Base-by-base conservation (phyloP, 1,139 yeast genomes). In the Yamadazyma diddensiae region DNA sequence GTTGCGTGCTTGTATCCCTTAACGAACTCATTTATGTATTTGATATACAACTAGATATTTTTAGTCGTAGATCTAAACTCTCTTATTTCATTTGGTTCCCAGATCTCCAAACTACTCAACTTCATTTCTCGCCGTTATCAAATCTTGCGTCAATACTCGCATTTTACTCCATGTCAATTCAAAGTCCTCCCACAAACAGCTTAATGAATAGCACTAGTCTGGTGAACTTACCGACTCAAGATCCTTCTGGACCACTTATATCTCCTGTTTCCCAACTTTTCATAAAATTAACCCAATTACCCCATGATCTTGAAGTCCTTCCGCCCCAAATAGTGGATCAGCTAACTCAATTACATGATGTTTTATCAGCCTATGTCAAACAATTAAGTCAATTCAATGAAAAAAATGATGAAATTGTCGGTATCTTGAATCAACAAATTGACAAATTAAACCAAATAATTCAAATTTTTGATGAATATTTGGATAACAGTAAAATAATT, bases 311-410 rank as follows among this genome's bases (percentile, higher is more conserved):
- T 8, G 52, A 49, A 15, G 39, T 53, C 3, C 52, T 68, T 19
- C 73, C 73, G 2, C 39, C 42, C 3, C 31, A 47, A 7, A 42
- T 52, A 12, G 38, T 64, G 5, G 44, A 51, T 12, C 55, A 59
- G 34, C 59, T 68, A 31, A 38, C 51, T 13, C 34, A 47, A 11
- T 58, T 52, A 46, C 55, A 57, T 21, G 51, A 47, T 5, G 45
- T 65, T 28, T 53, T 67, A 10, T 42, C 41, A 21, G 71, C 73
- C 2, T 61, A 60, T 37, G 45, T 63, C 15, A 52, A 52, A 38
- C 44, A 48, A 20, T 51, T 59, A 6, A 43, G 47, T 4, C 37
- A 45, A n/a, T 63, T 55, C 42, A 36, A 49, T 11, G 30, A 37
- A 6, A 47, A 53, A 30, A 49, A 47, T 15, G 37, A 42, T 5